A percentile compares a stretch with the other conserved stretches of the same genome.
Conservation (phyloP, 2,329 filamentous ascomycete genomes). For the Rutstroemia sp. region DNA sequence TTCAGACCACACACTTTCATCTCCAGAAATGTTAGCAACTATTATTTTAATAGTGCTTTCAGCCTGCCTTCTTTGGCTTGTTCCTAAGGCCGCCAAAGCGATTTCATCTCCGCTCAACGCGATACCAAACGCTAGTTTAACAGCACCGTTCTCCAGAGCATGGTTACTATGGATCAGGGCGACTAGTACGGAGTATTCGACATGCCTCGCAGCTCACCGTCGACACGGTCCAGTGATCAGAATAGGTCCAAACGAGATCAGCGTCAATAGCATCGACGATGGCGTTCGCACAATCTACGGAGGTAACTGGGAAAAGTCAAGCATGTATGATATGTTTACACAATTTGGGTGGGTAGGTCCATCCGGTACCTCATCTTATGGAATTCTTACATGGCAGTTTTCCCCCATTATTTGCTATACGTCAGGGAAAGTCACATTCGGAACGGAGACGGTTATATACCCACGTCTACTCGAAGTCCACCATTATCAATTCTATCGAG, state of each 20-base stretch:
- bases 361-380: background rate
- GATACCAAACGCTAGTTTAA: background rate
- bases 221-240: background rate
- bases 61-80: background rate
- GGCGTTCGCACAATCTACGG: background rate
- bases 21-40: background rate
- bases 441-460: background rate
- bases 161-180: background rate
- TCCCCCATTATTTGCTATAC: background rate
- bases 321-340: background rate
- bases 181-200: background rate
- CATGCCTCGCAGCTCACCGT: background rate
- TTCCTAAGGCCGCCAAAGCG: background rate
- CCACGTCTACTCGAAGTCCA: conserved; percentile 1
- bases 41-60: background rate
- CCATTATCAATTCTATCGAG: background rate
- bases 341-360: conserved; percentile 6
- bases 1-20: too few species aligned
- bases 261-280: conserved; percentile 1
- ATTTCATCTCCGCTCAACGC: background rate
- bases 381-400: background rate
- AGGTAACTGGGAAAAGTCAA: background rate
- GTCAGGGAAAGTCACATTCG: background rate
- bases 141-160: background rate
- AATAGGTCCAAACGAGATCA: background rate